Evolutionary conservation across 805 yeast genomes (phyloP).

Genomic region (Cyberlindnera misumaiensis): DNA sequence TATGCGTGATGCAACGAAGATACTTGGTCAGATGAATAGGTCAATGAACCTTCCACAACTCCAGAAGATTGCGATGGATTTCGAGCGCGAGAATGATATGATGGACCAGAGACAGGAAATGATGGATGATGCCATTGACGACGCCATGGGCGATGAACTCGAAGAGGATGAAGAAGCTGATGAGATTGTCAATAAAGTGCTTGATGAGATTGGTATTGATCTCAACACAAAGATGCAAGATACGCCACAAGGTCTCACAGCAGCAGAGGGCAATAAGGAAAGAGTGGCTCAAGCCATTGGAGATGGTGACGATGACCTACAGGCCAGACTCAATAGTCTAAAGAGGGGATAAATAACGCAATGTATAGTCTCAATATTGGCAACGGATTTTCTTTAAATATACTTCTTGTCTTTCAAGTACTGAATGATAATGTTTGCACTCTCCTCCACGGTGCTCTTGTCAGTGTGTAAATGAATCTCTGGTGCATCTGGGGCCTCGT

Average conservation of each 20-base stretch:
- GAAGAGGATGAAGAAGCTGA: slow-evolving; percentile 87
- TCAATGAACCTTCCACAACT: slow-evolving; percentile 88
- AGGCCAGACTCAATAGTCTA: slow-evolving; percentile 79
- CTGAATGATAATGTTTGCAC: slow-evolving; percentile 64
- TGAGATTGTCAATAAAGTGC: slow-evolving; percentile 82
- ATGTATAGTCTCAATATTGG: no score
- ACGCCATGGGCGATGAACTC: slow-evolving; percentile 87
- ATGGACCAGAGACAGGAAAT: slow-evolving; percentile 99
- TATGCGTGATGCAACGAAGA: slow-evolving; percentile 87
- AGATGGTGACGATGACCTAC: slow-evolving; percentile 69
- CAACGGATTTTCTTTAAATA: slow-evolving; percentile 6
- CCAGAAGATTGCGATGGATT: slow-evolving; percentile 88
- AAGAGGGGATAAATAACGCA: slow-evolving; percentile 39
- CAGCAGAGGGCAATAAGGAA: slow-evolving; percentile 18
- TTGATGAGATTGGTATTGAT: slow-evolving; percentile 95
- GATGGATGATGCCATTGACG: slow-evolving; percentile 98
- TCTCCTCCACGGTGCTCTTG: slow-evolving; percentile 66
- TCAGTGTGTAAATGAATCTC: slow-evolving; percentile 79
- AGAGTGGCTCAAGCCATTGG: slow-evolving; percentile 53
- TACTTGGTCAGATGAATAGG: slow-evolving; percentile 81
- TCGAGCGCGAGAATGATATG: slow-evolving; percentile 86
- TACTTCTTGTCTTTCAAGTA: slow-evolving; percentile 51
- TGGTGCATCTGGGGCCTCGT: slow-evolving; percentile 83
- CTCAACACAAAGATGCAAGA: slow-evolving; percentile 43
- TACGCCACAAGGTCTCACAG: slow-evolving; percentile 35